These are phyloP conservation scores for Fusarium foetens DNA, from an alignment of 2,329 filamentous ascomycete genomes.

Conservation along the genomic window DNA sequence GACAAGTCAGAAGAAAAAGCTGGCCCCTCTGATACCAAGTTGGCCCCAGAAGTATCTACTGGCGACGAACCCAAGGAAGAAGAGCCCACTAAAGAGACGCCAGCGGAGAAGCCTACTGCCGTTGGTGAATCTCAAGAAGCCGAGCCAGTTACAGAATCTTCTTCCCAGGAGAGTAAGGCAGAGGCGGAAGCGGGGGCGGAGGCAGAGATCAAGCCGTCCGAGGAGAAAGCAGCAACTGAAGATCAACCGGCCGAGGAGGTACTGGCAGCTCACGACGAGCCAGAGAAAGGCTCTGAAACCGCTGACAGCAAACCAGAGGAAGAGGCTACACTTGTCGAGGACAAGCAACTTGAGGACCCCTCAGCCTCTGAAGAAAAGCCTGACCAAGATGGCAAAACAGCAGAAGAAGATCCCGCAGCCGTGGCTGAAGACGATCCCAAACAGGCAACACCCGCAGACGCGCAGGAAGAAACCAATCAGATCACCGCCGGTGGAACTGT, in stretches of 20 bases:
- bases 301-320: conserved; percentile 28
- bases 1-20: neutral
- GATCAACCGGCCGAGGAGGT: conserved; percentile 8
- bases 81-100: neutral
- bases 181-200: neutral
- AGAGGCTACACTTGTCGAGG: conserved; percentile 24
- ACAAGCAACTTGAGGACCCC: conserved; percentile 20
- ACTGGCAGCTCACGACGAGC: conserved; percentile 11
- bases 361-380: conserved; percentile 16
- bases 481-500: neutral
- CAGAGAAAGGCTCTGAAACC: conserved; percentile 16
- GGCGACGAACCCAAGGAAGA: neutral
- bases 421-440: conserved; percentile 6
- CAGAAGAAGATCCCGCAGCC: conserved; percentile 10
- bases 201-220: neutral
- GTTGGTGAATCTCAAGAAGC: neutral
- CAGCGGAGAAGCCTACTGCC: neutral
- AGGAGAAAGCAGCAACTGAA: conserved; percentile 2
- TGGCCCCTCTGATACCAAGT: neutral
- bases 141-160: neutral
- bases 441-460: conserved; percentile 1
- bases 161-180: neutral
- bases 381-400: conserved; percentile 22
- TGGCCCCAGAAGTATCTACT: neutral
- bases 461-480: conserved; percentile 16